These are phyloP conservation scores for Quercus mongolica DNA, from an alignment of 306 rosid species.

Conservation along the genomic window DNA sequence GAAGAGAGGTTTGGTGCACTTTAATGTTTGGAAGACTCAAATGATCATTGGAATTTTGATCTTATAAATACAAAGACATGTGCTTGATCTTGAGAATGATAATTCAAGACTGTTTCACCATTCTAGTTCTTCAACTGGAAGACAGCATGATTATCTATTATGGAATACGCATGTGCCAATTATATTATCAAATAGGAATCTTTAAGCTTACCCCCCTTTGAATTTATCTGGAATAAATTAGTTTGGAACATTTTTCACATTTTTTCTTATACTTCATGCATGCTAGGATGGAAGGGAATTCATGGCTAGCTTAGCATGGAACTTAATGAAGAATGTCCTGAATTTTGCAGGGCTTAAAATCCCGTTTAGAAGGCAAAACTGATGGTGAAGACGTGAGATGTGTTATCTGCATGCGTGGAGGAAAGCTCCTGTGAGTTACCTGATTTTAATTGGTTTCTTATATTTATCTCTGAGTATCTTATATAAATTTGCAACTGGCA, in stretches of 20 bases:
- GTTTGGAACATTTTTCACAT: constrained; percentile 8
- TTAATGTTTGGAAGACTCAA: no score
- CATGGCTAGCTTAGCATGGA: constrained; percentile 1
- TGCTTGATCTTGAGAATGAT: not conserved
- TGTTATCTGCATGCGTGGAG: constrained; percentile 26
- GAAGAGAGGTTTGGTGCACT: no score
- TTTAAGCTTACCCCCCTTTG: not conserved
- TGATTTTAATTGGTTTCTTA: not conserved
- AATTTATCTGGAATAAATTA: not conserved
- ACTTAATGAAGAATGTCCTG: constrained; percentile 2
- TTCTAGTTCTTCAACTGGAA: not conserved
- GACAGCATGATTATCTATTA: not conserved
- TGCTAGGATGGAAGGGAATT: constrained; percentile 25
- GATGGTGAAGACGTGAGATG: constrained; percentile 10
- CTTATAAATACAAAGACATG: not conserved
- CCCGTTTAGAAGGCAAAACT: not conserved
- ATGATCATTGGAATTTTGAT: no score
- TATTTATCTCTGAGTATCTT: not conserved
- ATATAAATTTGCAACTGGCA: not conserved
- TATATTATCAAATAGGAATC: not conserved
- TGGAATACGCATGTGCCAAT: not conserved
- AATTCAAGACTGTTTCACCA: not conserved
- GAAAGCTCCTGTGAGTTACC: constrained; percentile 34
- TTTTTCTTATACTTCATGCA: constrained; percentile 4
- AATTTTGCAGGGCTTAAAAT: not conserved